These are phyloP conservation scores for Suillus occidentalis DNA, from an alignment of 768 basidiomycete genomes.

Conservation along the genomic window DNA sequence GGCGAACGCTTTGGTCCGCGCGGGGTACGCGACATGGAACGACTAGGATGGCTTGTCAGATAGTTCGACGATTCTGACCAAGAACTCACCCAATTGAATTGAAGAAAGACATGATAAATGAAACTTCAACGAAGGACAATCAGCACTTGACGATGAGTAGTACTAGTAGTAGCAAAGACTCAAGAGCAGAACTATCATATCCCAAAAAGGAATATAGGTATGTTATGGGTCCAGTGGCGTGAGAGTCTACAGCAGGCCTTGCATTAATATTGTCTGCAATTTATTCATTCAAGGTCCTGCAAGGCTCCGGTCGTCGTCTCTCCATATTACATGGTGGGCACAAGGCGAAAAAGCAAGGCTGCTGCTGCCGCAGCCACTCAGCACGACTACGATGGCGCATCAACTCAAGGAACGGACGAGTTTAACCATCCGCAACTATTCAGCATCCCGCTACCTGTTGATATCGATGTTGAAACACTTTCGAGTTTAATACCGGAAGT, in stretches of 20 bases:
- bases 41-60: slow-evolving; percentile 39
- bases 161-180: not conserved
- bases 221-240: slow-evolving; percentile 13
- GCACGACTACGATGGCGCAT: slow-evolving; percentile 34
- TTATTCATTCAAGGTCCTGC: not conserved
- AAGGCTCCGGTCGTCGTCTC: slow-evolving; percentile 27
- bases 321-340: slow-evolving; percentile 40
- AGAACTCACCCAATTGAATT: slow-evolving; percentile 70
- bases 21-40: slow-evolving; percentile 75
- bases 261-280: slow-evolving; percentile 12
- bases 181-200: not conserved
- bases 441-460: slow-evolving; percentile 55
- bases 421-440: slow-evolving; percentile 26
- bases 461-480: slow-evolving; percentile 64
- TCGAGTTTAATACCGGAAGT: slow-evolving; percentile 61
- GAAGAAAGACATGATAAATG: slow-evolving; percentile 70
- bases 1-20: slow-evolving; percentile 70
- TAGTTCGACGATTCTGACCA: not conserved
- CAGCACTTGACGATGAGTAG: not conserved
- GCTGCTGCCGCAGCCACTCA: slow-evolving; percentile 41
- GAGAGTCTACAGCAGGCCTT: slow-evolving; percentile 16
- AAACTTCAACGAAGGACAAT: not conserved
- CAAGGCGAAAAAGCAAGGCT: slow-evolving; percentile 63
- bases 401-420: slow-evolving; percentile 37
- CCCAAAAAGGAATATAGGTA: not conserved